Evolutionary conservation across 2,329 filamentous ascomycete genomes (phyloP).

Genomic region (Beauveria rudraprayagi): DNA sequence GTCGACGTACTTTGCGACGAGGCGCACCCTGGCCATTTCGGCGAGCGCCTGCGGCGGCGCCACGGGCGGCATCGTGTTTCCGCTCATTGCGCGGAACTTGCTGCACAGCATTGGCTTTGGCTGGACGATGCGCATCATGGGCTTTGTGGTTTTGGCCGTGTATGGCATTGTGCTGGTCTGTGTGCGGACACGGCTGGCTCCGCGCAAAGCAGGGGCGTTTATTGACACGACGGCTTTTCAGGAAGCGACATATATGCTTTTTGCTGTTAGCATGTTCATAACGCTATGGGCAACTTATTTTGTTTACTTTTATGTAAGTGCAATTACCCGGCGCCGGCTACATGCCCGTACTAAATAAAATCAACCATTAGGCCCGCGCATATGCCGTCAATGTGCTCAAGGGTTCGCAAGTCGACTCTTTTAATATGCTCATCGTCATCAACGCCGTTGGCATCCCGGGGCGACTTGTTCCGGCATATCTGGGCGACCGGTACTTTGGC

Average conservation of each 20-base stretch:
- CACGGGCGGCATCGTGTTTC: slow-evolving; percentile 57
- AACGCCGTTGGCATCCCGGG: slow-evolving; percentile 51
- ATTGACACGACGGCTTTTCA: slow-evolving; percentile 44
- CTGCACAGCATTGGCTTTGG: slow-evolving; percentile 53
- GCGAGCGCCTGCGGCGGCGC: slow-evolving; percentile 51
- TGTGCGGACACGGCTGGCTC: slow-evolving; percentile 40
- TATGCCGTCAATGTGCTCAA: slow-evolving; percentile 33
- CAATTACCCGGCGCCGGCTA: background rate
- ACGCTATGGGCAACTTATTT: slow-evolving; percentile 43
- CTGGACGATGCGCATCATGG: slow-evolving; percentile 57
- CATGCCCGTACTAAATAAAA: background rate
- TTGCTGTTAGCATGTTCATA: slow-evolving; percentile 28
- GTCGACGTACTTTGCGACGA: slow-evolving; percentile 53
- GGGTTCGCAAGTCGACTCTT: slow-evolving; percentile 41
- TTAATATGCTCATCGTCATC: slow-evolving; percentile 51
- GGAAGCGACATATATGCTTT: slow-evolving; percentile 35
- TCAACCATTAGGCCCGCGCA: slow-evolving; percentile 26
- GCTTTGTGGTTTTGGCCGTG: slow-evolving; percentile 42
- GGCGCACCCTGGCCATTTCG: slow-evolving; percentile 52
- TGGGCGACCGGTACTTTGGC: slow-evolving; percentile 47
- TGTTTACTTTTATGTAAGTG: slow-evolving; percentile 37
- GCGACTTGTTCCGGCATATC: slow-evolving; percentile 44
- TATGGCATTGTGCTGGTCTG: slow-evolving; percentile 31
- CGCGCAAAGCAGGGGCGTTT: slow-evolving; percentile 40
- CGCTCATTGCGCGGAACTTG: slow-evolving; percentile 46